phyloP scores from a whole-genome alignment of 176 grass and related monocot species.

The Carex littledalei region DNA sequence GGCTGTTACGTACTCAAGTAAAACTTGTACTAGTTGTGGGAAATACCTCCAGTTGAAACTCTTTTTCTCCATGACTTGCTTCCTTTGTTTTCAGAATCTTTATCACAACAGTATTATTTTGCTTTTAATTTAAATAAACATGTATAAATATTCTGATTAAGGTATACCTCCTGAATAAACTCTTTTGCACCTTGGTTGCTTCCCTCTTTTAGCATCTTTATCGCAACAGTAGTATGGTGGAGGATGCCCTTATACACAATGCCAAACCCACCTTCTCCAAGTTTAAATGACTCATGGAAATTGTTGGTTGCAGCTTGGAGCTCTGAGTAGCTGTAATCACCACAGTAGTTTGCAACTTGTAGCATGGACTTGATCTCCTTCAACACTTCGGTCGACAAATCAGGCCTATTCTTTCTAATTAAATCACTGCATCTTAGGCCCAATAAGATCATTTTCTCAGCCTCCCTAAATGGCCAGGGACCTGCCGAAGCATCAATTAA shows the following conservation, averaged over 20 bases:
- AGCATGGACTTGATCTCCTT: conserved; percentile 28
- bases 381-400: conserved; percentile 33
- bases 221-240: conserved; percentile 3
- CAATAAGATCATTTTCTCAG: conserved; percentile 46
- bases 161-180: conserved; percentile 12
- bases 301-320: conserved; percentile 21
- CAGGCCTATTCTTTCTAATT: conserved; percentile 31
- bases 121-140: no score
- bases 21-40: no score
- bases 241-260: neutral
- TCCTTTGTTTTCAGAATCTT: conserved; percentile 9
- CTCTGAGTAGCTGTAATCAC: neutral
- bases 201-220: conserved; percentile 20
- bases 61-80: neutral
- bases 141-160: no score
- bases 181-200: conserved; percentile 1
- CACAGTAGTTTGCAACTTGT: conserved; percentile 9
- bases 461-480: conserved; percentile 51
- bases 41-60: conserved; percentile 17
- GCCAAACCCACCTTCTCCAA: conserved; percentile 25
- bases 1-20: neutral
- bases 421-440: conserved; percentile 43
- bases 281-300: conserved; percentile 11
- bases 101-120: conserved; percentile 5
- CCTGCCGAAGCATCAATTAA: conserved; percentile 48